Base-by-base conservation (phyloP, 129 eudicot species). In the Escallonia rubra region DNA sequence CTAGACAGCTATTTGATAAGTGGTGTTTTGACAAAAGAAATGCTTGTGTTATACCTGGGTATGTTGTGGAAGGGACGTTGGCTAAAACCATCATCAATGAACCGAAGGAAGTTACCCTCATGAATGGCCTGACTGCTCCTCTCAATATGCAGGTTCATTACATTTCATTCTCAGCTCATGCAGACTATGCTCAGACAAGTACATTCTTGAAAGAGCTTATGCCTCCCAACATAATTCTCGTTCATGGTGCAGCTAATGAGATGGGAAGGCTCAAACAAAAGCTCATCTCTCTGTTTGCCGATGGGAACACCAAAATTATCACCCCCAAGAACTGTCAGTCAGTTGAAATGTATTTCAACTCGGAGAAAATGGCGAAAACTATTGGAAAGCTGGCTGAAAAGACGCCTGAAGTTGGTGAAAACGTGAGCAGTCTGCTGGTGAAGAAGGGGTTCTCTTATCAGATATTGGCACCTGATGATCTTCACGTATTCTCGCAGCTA, bases 101-200 rank as follows among this genome's bases (percentile, higher is more conserved):
- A 72, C 98, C 98, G 3, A 93, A 93, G 67, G 98, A 93, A 69
- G 95, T 93, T 2, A 89, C 91, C 41, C 95, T 89, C 23, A 90
- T 86, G 82, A 89, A 86, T 44, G 98, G 98, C 8, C 54, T 93
- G 47, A 78, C 83, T 14, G 98, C 91, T 64, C 95, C 98, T 64
- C 90, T 93, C 13, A 86, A 93, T 71, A 93, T 93, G 95, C 86
- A 78, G 72, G 95, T 93, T 54, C 95, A 89, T 75, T 93, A 93
- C 78, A 93, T 93, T 59, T 93, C 98, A 48, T 93, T 93, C 67
- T 86, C 98, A 7, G 98, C 98, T 71, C 98, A 93, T 9, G 98
- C 98, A 2, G 98, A 93, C 67, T 93, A 79, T 61, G 88, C 87
- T 34, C 96, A 93, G 63, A 93, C 98, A 11, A 93, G 96, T 75